phyloP scores from a whole-genome alignment of 495 filamentous ascomycete genomes.

The Penicillium cinerascens region DNA sequence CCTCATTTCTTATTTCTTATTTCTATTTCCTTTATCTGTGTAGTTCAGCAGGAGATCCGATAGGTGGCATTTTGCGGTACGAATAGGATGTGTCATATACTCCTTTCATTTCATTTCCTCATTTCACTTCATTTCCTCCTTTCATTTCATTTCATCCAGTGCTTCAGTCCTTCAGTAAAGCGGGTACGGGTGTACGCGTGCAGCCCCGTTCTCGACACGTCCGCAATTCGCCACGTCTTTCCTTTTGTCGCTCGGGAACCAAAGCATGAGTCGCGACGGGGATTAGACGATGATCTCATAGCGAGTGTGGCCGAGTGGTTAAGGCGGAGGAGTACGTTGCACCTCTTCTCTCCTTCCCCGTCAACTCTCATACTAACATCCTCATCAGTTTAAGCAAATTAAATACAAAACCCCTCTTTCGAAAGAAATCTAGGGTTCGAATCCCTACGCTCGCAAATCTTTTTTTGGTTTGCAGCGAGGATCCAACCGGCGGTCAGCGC shows the following conservation, averaged over 20 bases:
- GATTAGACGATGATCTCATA: neutral
- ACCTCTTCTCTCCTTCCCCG: neutral
- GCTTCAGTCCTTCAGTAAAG: neutral
- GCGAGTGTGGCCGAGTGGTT: neutral
- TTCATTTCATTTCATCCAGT: no score
- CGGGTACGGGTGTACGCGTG: neutral
- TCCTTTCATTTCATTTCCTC: neutral
- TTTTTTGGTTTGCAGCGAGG: neutral
- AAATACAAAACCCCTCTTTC: neutral
- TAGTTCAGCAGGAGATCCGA: slow-evolving; percentile 2
- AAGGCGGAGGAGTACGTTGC: neutral
- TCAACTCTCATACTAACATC: neutral
- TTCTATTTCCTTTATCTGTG: slow-evolving; percentile 3
- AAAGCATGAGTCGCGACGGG: neutral
- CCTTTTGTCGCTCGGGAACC: neutral
- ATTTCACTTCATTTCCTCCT: neutral
- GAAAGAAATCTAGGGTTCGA: neutral
- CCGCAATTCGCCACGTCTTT: neutral
- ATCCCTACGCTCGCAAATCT: neutral
- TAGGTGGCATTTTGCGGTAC: slow-evolving; percentile 1
- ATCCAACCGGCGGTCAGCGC: neutral
- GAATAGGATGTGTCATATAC: slow-evolving; percentile 6
- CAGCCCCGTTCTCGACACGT: neutral
- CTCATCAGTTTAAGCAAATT: neutral
- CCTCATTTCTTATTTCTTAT: slow-evolving; percentile 15